phyloP scores from a whole-genome alignment of 2,329 filamentous ascomycete genomes.

The Talaromyces sp. region DNA sequence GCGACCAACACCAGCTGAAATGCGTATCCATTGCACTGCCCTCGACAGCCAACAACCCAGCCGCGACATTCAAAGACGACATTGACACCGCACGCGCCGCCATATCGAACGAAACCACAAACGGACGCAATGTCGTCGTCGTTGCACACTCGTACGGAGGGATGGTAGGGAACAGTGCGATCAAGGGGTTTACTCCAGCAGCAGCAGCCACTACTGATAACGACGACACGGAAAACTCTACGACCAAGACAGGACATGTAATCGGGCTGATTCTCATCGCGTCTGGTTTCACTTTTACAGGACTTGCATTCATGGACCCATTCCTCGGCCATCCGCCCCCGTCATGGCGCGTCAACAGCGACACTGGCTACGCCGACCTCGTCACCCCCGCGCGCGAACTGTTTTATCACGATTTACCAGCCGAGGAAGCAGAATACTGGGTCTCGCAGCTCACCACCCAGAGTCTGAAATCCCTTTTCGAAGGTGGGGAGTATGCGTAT shows the following conservation, averaged over 20 bases:
- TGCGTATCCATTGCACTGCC: constrained; percentile 37
- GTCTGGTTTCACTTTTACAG: constrained; percentile 40
- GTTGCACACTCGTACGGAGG: constrained; percentile 50
- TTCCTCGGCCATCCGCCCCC: constrained; percentile 42
- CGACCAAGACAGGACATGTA: constrained; percentile 30
- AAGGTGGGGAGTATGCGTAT: constrained; percentile 43
- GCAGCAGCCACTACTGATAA: constrained; percentile 10
- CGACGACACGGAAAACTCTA: constrained; percentile 4
- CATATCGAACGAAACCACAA: constrained; percentile 31
- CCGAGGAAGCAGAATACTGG: constrained; percentile 42
- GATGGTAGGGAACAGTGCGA: constrained; percentile 42
- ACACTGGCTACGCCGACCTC: constrained; percentile 41
- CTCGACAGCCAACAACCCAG: constrained; percentile 31
- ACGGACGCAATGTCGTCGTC: constrained; percentile 43
- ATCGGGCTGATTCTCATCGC: constrained; percentile 45
- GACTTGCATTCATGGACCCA: constrained; percentile 38
- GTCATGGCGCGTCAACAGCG: constrained; percentile 34
- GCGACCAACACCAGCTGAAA: constrained; percentile 25
- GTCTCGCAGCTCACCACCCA: constrained; percentile 38
- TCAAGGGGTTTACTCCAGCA: constrained; percentile 37
- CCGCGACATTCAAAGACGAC: constrained; percentile 40
- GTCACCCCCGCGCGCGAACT: constrained; percentile 34
- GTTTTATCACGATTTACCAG: constrained; percentile 50
- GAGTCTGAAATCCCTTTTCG: constrained; percentile 41
- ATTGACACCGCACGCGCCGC: constrained; percentile 35